Percentiles rank a stretch among this genome's conserved stretches.
Conservation (phyloP, 1,284 basidiomycete species). For the Porphyrellus sp. region DNA sequence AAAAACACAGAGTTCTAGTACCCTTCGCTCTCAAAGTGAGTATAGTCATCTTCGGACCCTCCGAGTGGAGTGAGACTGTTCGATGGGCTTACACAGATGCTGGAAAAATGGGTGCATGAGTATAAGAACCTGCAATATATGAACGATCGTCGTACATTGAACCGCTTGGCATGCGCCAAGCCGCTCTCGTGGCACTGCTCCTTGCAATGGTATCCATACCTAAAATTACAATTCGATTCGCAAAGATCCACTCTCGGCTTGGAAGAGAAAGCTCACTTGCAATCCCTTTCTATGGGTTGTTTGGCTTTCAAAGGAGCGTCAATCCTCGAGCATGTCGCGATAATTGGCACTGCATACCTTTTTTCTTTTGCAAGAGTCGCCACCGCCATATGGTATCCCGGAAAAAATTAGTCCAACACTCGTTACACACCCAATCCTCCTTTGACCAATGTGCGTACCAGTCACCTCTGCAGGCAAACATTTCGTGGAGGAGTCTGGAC, state of each 20-base stretch:
- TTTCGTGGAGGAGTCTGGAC: constrained; percentile 1
- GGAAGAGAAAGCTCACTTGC: background rate
- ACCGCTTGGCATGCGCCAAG: constrained; percentile 2
- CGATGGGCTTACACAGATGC: constrained; percentile 8
- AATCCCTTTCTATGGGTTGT: background rate
- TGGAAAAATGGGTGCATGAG: background rate
- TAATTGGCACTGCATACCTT: background rate
- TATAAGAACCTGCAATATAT: background rate
- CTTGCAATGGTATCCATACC: constrained; percentile 8
- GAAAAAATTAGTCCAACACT: background rate
- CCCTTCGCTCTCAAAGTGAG: too few species aligned
- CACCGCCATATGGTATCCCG: constrained; percentile 7
- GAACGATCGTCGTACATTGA: background rate
- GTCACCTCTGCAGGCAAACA: constrained; percentile 1
- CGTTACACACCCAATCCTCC: background rate
- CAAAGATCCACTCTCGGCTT: too few species aligned
- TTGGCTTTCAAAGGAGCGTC: background rate
- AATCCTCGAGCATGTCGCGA: background rate
- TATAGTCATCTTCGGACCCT: too few species aligned
- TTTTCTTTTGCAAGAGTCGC: constrained; percentile 2
- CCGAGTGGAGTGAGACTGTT: too few species aligned
- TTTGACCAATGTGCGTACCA: constrained; percentile 3
- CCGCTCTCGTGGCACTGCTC: constrained; percentile 3
- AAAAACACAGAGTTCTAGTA: too few species aligned
- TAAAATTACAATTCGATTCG: background rate